Evolutionary conservation across 768 basidiomycete species (phyloP).

Genomic region (Candolleomyces aberdarensis): DNA sequence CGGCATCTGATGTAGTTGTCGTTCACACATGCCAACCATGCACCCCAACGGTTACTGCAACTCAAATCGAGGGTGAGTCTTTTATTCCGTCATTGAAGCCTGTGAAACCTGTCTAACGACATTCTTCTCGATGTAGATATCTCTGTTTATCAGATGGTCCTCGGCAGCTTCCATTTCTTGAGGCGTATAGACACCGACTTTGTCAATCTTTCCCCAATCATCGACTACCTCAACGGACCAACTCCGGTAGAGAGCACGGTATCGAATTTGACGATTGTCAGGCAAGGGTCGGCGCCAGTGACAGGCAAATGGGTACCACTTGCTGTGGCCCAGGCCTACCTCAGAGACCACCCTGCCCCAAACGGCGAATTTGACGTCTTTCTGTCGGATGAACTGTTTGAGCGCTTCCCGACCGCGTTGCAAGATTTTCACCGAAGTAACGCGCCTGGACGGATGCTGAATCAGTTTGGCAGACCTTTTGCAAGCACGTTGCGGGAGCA

Average conservation of each 20-base stretch:
- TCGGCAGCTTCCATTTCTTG: conserved; percentile 53
- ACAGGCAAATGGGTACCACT: conserved; percentile 74
- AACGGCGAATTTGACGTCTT: conserved; percentile 47
- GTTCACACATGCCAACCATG: conserved; percentile 66
- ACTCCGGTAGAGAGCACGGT: conserved; percentile 33
- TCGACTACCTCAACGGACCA: conserved; percentile 18
- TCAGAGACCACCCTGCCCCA: conserved; percentile 41
- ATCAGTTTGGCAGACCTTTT: conserved; percentile 67
- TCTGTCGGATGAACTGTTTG: conserved; percentile 58
- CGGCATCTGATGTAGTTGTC: conserved; percentile 39
- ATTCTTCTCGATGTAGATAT: conserved; percentile 45
- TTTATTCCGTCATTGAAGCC: conserved; percentile 1
- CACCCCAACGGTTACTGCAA: conserved; percentile 60
- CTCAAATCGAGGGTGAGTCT: conserved; percentile 63
- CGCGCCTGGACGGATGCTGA: conserved; percentile 43
- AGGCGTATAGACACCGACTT: conserved; percentile 79
- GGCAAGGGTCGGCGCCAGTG: conserved; percentile 50
- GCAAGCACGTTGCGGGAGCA: conserved; percentile 43
- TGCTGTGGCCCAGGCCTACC: conserved; percentile 47
- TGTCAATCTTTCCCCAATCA: conserved; percentile 65
- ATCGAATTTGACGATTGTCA: conserved; percentile 47
- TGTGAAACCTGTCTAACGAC: neutral
- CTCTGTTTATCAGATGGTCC: conserved; percentile 67
- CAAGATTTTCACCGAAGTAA: conserved; percentile 54
- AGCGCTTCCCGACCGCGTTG: conserved; percentile 60